A percentile compares a stretch with the other conserved stretches of the same genome.
These are phyloP conservation scores for Casuarina glauca DNA, from an alignment of 306 rosid genomes.

Conservation along the genomic window DNA sequence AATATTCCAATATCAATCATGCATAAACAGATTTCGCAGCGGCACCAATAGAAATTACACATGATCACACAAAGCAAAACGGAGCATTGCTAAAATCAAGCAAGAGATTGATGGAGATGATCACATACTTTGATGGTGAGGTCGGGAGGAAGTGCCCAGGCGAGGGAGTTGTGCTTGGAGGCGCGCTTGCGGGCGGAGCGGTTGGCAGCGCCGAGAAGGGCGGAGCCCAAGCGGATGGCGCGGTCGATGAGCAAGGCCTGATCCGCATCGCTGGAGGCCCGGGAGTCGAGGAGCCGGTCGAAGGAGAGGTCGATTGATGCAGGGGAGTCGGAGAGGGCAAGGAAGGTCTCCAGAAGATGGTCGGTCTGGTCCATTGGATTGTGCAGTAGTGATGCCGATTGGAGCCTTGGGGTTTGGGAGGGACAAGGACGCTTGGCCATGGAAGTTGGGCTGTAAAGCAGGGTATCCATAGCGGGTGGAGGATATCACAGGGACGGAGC, in stretches of 20 bases:
- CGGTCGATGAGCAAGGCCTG: constrained; percentile 78
- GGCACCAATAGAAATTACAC: neutral
- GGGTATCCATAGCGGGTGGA: constrained; percentile 64
- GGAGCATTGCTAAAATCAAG: neutral
- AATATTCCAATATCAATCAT: neutral
- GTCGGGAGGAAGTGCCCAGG: constrained; percentile 92
- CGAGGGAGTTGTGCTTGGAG: constrained; percentile 70
- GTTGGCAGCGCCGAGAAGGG: constrained; percentile 76
- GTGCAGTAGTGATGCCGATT: constrained; percentile 39
- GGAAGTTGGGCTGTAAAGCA: constrained; percentile 49
- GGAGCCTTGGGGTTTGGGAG: constrained; percentile 66
- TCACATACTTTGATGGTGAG: constrained; percentile 76
- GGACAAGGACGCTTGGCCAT: constrained; percentile 97
- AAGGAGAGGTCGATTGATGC: constrained; percentile 72
- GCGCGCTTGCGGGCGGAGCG: constrained; percentile 80
- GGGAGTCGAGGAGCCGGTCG: constrained; percentile 70
- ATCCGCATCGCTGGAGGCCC: constrained; percentile 53
- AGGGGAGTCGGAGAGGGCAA: constrained; percentile 53
- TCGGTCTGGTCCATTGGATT: constrained; percentile 46
- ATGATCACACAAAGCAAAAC: neutral
- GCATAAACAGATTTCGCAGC: neutral
- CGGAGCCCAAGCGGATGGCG: constrained; percentile 65
- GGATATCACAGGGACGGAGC: constrained; percentile 19
- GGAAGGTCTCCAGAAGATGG: constrained; percentile 52
- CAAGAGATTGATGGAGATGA: neutral